Base-by-base conservation (phyloP, 106 monocot genomes). In the Dioscorea zingiberensis region DNA sequence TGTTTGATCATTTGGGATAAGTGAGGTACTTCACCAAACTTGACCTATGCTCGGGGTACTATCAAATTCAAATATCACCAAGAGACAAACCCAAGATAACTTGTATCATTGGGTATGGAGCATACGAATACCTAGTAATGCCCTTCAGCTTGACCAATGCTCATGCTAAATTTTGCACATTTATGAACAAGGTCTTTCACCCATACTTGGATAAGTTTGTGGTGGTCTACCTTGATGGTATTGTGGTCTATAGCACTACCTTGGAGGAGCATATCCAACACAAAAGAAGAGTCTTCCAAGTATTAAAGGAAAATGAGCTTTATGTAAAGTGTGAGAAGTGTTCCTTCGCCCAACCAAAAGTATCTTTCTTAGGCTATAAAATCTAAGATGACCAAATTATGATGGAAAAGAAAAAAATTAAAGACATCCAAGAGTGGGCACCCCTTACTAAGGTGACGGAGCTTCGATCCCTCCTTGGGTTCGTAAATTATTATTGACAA, bases 371-470 rank as follows among this genome's bases (percentile, higher is more conserved):
- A n/a, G 63, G 63, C 0, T 44, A 45, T 17, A 4, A 6, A 21
- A 38, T 57, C 11, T 0, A 17, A 0, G 6, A 13, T 9, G 38
- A n/a, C 55, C 19, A n/a, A 8, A 25, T 56, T 5, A 19, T 7
- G 68, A 68, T 68, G 30, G 38, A 68, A 17, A 16, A 13, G 3
- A 68, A 13, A 13, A 68, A 68, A 8, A 32, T 55, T 9, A 3
- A 28, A n/a, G 47, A 45, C 7, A 70, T 70, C 55, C 16, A 30
- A 21, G 25, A 70, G 1, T 70, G 47, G 59, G 19, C 4, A 10
- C 10, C 21, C 0, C 69, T 7, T 1, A 27, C 45, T 19, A 70
- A 48, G 18, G 47, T 48, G 1, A 16, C 18, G 1, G 58, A 70
- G 25, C 19, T 59, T 1, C 13, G 59, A 16, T 59, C 58, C 1